These are phyloP conservation scores for Hypomyces rosellus DNA, from an alignment of 2,329 filamentous ascomycete species.

Conservation along the genomic window DNA sequence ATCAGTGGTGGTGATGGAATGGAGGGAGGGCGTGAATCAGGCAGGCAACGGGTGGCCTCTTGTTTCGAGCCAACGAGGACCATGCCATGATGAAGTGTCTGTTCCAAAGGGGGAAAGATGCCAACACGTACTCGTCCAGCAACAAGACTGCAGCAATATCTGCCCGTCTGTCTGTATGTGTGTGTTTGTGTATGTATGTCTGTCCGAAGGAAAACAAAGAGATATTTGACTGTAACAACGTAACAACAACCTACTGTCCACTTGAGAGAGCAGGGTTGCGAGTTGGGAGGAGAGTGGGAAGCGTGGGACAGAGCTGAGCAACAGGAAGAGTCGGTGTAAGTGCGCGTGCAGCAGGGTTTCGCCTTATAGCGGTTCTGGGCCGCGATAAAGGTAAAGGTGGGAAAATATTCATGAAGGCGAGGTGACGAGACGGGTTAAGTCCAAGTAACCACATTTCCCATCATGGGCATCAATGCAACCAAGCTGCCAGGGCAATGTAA, in stretches of 20 bases:
- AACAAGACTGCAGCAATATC: constrained; percentile 16
- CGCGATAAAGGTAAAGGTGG: not conserved
- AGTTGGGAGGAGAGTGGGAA: constrained; percentile 5
- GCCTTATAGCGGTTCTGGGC: not conserved
- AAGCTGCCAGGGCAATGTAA: constrained; percentile 1
- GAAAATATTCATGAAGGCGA: constrained; percentile 2
- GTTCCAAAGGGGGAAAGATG: constrained; percentile 9
- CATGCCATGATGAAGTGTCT: constrained; percentile 7
- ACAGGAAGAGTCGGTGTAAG: constrained; percentile 22
- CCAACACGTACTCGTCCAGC: constrained; percentile 18
- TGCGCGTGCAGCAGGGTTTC: constrained; percentile 12
- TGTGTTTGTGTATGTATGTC: too few relatives aligned
- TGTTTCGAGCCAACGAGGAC: not conserved
- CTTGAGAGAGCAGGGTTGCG: not conserved
- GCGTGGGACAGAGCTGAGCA: constrained; percentile 6
- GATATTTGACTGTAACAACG: too few relatives aligned
- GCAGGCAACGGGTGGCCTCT: constrained; percentile 13
- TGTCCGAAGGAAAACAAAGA: not conserved
- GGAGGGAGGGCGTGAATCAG: constrained; percentile 16
- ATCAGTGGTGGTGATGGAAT: constrained; percentile 4
- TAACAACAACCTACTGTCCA: too few relatives aligned
- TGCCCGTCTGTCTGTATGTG: too few relatives aligned
- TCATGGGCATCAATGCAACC: constrained; percentile 1
- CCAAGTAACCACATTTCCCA: not conserved
- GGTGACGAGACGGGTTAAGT: not conserved